Base-by-base conservation (phyloP, 2,329 filamentous ascomycete genomes). In the Clonostachys byssicola region DNA sequence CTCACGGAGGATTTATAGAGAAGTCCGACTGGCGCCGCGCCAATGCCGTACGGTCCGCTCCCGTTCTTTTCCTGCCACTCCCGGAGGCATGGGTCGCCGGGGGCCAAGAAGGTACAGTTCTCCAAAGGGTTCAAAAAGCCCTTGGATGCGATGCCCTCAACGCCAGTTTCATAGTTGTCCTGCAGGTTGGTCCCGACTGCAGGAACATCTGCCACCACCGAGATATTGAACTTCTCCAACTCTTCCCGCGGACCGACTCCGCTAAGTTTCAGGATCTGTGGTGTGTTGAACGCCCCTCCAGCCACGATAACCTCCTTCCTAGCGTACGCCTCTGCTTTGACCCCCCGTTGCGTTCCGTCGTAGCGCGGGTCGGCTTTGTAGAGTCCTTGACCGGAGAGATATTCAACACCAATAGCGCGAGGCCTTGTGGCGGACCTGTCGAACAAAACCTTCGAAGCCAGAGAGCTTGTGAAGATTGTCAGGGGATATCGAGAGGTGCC, bases 161-260 rank as follows among this genome's bases (percentile, higher is more conserved):
- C 51, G 34, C 38, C 45, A 17, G 51, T 50, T 48, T 67, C 77
- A 57, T 78, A 77, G 47, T 77, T 75, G 55, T 85, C 80, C 59
- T 81, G 72, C 10, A 85, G 65, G 60, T 84, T 83, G 8, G 65
- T 71, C 13, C 81, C 81, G 5, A 86, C 80, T 34, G 78, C 81
- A 0, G 78, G 80, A 0, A 80, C 66, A 52, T 85, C 72, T 3
- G 64, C 62, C 34, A 81, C 50, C 9, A 81, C 67, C 3, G 68
- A 61, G 47, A 73, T 70, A 6, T 54, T 54, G 33, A 65, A 60
- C 41, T 59, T 58, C n/a, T 63, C 51, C 1, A 78, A 61, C 40
- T 75, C 66, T 1, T 50, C 53, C 1, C 60, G 58, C 0, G 73
- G 73, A 0, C 76, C 77, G 33, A 70, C 47, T 3, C 77, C 76